A percentile compares a stretch with the other conserved stretches of the same genome.
These are phyloP conservation scores for Saccharum hybrid DNA, from an alignment of 202 grass and related monocot species.

Conservation along the genomic window DNA sequence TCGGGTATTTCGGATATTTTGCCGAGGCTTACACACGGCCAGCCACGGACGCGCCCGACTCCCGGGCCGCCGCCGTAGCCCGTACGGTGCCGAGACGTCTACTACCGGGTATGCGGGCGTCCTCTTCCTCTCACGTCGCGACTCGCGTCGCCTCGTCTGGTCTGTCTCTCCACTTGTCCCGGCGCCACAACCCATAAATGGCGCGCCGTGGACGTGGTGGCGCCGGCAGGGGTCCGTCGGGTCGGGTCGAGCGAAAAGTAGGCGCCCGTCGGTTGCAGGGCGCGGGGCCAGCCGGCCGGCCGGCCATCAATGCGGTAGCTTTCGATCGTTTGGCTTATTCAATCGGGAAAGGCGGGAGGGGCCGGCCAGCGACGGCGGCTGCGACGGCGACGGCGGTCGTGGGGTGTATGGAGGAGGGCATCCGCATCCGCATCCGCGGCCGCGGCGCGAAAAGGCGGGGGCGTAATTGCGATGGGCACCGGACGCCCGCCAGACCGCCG, in stretches of 20 bases:
- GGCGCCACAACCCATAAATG: neutral
- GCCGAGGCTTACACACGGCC: too few species aligned
- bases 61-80: too few species aligned
- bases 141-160: too few species aligned
- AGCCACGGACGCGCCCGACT: too few species aligned
- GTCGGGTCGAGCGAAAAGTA: neutral
- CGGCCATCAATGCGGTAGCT: neutral
- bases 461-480: neutral
- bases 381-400: neutral
- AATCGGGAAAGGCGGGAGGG: slow-evolving; percentile 30
- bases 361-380: slow-evolving; percentile 1
- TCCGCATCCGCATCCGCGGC: neutral
- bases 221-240: too few species aligned
- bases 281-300: neutral
- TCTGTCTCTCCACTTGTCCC: neutral
- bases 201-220: too few species aligned
- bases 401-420: neutral
- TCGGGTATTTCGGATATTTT: too few species aligned
- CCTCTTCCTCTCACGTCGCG: neutral
- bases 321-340: slow-evolving; percentile 18
- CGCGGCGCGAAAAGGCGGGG: neutral
- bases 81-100: neutral
- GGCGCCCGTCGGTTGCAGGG: neutral
- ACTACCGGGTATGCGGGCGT: neutral
- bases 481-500: too few species aligned